Conservation (phyloP, 148 eudicot species). For the Cornus kousa region DNA sequence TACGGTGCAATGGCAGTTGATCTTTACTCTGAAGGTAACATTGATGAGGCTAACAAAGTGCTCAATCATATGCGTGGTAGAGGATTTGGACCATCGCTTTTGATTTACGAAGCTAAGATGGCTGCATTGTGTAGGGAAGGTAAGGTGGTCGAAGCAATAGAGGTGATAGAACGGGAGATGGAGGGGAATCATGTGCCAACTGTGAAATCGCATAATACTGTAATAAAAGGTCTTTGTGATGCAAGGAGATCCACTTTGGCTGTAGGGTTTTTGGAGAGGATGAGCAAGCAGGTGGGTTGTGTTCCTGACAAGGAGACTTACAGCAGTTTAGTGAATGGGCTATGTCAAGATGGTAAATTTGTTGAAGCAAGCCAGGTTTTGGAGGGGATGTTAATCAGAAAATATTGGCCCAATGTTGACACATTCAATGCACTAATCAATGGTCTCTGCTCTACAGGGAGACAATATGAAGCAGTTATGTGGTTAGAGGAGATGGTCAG, state of each 20-base stretch:
- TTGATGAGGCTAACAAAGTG: constrained; percentile 55
- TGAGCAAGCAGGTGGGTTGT: constrained; percentile 57
- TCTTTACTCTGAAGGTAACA: constrained; percentile 61
- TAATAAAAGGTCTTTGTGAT: constrained; percentile 62
- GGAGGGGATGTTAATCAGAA: constrained; percentile 62
- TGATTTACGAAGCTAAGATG: constrained; percentile 67
- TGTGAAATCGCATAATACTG: constrained; percentile 37
- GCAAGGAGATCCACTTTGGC: constrained; percentile 44
- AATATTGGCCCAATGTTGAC: constrained; percentile 46
- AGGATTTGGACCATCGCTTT: constrained; percentile 49
- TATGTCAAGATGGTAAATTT: constrained; percentile 59
- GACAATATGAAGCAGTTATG: constrained; percentile 61
- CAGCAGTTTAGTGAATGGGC: constrained; percentile 46
- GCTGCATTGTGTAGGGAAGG: constrained; percentile 48
- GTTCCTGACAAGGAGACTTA: constrained; percentile 68
- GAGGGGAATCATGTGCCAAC: constrained; percentile 66
- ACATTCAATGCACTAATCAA: constrained; percentile 47
- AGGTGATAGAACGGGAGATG: constrained; percentile 69
- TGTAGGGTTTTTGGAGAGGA: constrained; percentile 59
- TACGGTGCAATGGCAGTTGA: constrained; percentile 62
- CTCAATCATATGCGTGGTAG: constrained; percentile 53
- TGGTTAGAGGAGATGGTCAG: constrained; percentile 97
- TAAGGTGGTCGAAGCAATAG: constrained; percentile 60
- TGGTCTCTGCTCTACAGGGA: constrained; percentile 60
- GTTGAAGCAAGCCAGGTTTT: constrained; percentile 60